phyloP scores from a whole-genome alignment of 805 yeast genomes.

The Cyberlindnera nakhonratchasimensis region DNA sequence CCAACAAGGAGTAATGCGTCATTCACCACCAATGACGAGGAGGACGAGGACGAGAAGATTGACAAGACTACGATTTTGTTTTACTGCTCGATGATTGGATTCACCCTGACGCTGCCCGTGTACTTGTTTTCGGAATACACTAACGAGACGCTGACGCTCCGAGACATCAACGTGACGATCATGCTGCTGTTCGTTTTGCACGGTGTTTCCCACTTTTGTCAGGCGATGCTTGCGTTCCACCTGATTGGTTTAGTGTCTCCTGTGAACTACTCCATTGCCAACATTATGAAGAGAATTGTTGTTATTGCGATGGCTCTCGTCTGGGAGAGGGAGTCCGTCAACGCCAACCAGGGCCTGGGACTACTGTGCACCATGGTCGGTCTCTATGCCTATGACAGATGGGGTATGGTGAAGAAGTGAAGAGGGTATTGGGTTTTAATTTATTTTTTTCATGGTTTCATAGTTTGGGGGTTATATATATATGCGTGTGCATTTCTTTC shows the following conservation, averaged over 20 bases:
- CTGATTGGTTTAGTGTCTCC: slow-evolving; percentile 70
- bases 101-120: slow-evolving; percentile 61
- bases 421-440: neutral
- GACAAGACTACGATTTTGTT: slow-evolving; percentile 71
- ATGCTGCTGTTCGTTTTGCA: slow-evolving; percentile 48
- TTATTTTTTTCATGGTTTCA: neutral
- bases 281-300: slow-evolving; percentile 68
- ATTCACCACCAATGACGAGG: slow-evolving; percentile 19
- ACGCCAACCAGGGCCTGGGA: slow-evolving; percentile 49
- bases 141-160: slow-evolving; percentile 26
- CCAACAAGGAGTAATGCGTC: slow-evolving; percentile 18
- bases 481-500: too few relatives aligned
- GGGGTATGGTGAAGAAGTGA: slow-evolving; percentile 43
- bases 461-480: neutral
- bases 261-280: slow-evolving; percentile 76
- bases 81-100: slow-evolving; percentile 71
- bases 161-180: slow-evolving; percentile 29
- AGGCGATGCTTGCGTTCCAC: slow-evolving; percentile 73
- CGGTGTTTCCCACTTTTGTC: slow-evolving; percentile 67
- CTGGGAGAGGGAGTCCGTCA: slow-evolving; percentile 50
- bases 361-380: slow-evolving; percentile 55
- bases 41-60: slow-evolving; percentile 38
- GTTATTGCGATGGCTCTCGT: slow-evolving; percentile 63
- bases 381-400: slow-evolving; percentile 66
- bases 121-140: slow-evolving; percentile 54